These are phyloP conservation scores for Collybia nuda DNA, from an alignment of 768 basidiomycete genomes.

Conservation along the genomic window DNA sequence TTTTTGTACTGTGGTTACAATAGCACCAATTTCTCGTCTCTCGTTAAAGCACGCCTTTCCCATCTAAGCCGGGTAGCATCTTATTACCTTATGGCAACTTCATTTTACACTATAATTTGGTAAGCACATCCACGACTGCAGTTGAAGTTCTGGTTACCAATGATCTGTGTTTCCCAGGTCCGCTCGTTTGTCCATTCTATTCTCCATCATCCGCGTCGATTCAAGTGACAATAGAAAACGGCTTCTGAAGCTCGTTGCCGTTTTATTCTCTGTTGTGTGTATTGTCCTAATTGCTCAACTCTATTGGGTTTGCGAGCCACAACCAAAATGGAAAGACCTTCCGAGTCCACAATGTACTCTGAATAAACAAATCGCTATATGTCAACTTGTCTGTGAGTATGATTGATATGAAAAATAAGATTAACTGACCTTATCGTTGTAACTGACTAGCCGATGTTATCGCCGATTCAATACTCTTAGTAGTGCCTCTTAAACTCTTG, in stretches of 20 bases:
- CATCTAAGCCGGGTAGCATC: slow-evolving; percentile 12
- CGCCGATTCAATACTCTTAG: slow-evolving; percentile 43
- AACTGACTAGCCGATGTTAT: slow-evolving; percentile 21
- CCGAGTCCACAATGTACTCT: slow-evolving; percentile 39
- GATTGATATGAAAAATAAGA: no score
- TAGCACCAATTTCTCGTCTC: not conserved
- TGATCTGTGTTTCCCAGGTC: slow-evolving; percentile 25
- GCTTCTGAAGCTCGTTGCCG: slow-evolving; percentile 26
- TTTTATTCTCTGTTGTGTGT: slow-evolving; percentile 25
- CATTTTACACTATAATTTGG: slow-evolving; percentile 39
- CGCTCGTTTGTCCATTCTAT: slow-evolving; percentile 48
- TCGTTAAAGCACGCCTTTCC: not conserved
- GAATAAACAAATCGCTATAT: slow-evolving; percentile 43
- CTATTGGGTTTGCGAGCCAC: slow-evolving; percentile 39
- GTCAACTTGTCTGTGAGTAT: slow-evolving; percentile 49
- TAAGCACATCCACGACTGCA: slow-evolving; percentile 9
- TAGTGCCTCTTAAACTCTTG: slow-evolving; percentile 44
- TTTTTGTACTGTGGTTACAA: not conserved
- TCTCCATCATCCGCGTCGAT: slow-evolving; percentile 52
- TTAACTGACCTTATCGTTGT: not conserved
- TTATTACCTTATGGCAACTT: slow-evolving; percentile 31
- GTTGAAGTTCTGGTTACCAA: not conserved
- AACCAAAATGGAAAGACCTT: slow-evolving; percentile 37
- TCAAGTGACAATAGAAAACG: slow-evolving; percentile 24
- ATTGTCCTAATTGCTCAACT: slow-evolving; percentile 41